phyloP scores from a whole-genome alignment of 2,329 filamentous ascomycete genomes.

The Alternaria rosae region DNA sequence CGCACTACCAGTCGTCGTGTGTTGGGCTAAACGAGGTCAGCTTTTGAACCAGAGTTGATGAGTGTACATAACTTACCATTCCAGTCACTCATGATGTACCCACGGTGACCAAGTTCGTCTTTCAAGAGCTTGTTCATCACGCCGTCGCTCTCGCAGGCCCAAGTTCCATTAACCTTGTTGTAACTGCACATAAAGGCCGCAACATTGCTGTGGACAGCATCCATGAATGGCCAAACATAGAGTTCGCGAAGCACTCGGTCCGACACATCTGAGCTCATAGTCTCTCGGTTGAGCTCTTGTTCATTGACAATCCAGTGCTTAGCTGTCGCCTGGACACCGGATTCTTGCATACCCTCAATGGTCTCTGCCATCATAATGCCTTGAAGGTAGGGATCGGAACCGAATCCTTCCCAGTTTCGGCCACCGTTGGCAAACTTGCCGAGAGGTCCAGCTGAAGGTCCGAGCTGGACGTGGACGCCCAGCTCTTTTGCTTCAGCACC shows the following conservation, averaged over 20 bases:
- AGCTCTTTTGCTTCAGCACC: constrained; percentile 52
- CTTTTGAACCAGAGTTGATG: neutral
- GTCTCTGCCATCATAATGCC: constrained; percentile 55
- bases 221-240: constrained; percentile 80
- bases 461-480: constrained; percentile 54
- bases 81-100: constrained; percentile 57
- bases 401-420: constrained; percentile 60
- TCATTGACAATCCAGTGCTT: constrained; percentile 69
- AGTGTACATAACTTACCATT: constrained; percentile 27
- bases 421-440: constrained; percentile 52
- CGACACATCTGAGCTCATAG: constrained; percentile 66
- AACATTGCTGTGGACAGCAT: constrained; percentile 73
- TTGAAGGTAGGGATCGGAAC: constrained; percentile 58
- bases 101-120: constrained; percentile 60
- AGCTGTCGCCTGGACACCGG: constrained; percentile 52
- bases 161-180: constrained; percentile 58
- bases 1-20: constrained; percentile 53
- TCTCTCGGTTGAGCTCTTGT: constrained; percentile 64
- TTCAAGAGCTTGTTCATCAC: constrained; percentile 61
- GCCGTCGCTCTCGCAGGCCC: constrained; percentile 59
- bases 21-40: constrained; percentile 47
- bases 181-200: constrained; percentile 57
- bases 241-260: constrained; percentile 79
- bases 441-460: constrained; percentile 53
- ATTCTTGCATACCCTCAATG: constrained; percentile 55